Evolutionary conservation across 2,329 filamentous ascomycete genomes (phyloP), one percentile per base, ranked within the genome.

Genomic region (Pseudovirgaria hyperparasitica): DNA sequence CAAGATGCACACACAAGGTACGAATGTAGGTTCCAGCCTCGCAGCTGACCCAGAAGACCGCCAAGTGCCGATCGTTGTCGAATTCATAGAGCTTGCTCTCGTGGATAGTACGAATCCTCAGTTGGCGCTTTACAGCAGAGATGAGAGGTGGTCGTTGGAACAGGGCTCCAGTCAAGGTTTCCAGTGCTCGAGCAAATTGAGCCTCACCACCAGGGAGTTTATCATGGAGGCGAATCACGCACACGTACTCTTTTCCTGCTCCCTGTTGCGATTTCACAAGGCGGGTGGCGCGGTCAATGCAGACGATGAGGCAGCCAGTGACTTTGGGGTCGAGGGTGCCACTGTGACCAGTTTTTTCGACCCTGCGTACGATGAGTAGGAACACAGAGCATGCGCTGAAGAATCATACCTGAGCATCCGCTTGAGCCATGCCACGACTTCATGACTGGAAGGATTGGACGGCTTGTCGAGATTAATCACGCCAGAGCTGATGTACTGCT

Each of bases 351-450:
- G 90, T 98, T 66, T 96, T 94, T 55, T 98, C 87, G 37, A 80
- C 76, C 51, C 82, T 82, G 36, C 20, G 9, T 3, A 20, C 5
- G 7, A 14, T 8, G 8, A 22, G 10, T 12, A 7, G 5, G 22
- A n/a, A n/a, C n/a, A n/a, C n/a, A n/a, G 11, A 20, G 8, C 19
- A 12, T 22, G 22, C 22, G 16, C 20, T 20, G 9, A 13, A 17
- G 14, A 10, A 20, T 34, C 60, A 39, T 72, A 85, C 79, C 80
- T 77, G 30, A 98, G 70, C 48, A 96, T 96, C 46, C 87, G 78
- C 77, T 98, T 98, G 45, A 96, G 81, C 90, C 90, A 98, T 41
- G 90, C 87, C 51, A 98, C 90, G 41, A 98, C 90, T 68, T 98
- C 90, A 70, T 98, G 90, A 50, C 80, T 90, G 42, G 86, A 94